Evolutionary conservation across 2,329 filamentous ascomycete genomes (phyloP).

Genomic region (Diaporthe ilicicola): DNA sequence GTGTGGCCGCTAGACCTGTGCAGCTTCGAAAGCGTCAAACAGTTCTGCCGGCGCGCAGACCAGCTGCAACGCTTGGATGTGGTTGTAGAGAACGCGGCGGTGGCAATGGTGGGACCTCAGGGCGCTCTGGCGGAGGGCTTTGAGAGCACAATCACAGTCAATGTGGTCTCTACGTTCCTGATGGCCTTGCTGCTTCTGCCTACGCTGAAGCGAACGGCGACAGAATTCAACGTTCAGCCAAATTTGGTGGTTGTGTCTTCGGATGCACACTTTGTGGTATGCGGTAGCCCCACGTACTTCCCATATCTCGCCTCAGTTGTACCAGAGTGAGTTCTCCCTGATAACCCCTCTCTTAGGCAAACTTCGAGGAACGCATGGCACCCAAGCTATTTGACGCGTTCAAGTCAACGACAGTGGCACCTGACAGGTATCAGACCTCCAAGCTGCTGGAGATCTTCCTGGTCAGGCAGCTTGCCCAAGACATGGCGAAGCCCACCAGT

Average conservation of each 20-base stretch:
- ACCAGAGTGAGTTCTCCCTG: no score
- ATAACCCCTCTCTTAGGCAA: constrained; percentile 37
- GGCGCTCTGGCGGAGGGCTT: constrained; percentile 45
- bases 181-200: constrained; percentile 54
- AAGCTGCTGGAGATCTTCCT: constrained; percentile 46
- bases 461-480: constrained; percentile 46
- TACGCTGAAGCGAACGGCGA: constrained; percentile 47
- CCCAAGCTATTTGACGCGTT: constrained; percentile 46
- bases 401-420: constrained; percentile 38
- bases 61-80: constrained; percentile 51
- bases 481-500: constrained; percentile 36
- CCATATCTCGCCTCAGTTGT: not conserved
- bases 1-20: constrained; percentile 61
- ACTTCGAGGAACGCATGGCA: constrained; percentile 44
- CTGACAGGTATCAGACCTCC: constrained; percentile 46
- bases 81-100: constrained; percentile 52
- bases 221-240: constrained; percentile 44
- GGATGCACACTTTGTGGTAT: constrained; percentile 45
- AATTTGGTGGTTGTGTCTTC: constrained; percentile 51
- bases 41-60: constrained; percentile 46
- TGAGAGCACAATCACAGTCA: constrained; percentile 54
- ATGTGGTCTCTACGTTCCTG: constrained; percentile 56
- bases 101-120: constrained; percentile 36
- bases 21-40: constrained; percentile 54
- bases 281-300: not conserved